Percentiles rank a stretch among this genome's conserved stretches.
These are phyloP conservation scores for Phytophthora syringae DNA, from an alignment of 352 stramenopile species.

Conservation along the genomic window DNA sequence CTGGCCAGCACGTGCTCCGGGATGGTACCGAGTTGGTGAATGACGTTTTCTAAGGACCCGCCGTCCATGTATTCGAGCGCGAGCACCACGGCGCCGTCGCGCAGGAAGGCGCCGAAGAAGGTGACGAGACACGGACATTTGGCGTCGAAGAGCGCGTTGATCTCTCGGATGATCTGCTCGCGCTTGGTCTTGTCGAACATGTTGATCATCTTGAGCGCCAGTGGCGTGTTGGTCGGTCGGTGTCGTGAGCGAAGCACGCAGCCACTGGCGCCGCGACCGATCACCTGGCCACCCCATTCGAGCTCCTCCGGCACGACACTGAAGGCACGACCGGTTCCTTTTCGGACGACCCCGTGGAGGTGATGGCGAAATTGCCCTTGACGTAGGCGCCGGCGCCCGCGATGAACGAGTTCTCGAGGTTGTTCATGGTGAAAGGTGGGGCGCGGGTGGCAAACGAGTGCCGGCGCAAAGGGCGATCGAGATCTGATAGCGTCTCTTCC, in stretches of 20 bases:
- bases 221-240: conserved; percentile 71
- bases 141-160: conserved; percentile 88
- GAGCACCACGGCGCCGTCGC: conserved; percentile 90
- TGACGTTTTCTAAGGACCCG: conserved; percentile 90
- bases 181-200: conserved; percentile 89
- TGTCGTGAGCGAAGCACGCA: conserved; percentile 74
- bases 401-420: conserved; percentile 83
- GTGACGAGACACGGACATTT: conserved; percentile 87
- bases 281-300: conserved; percentile 78
- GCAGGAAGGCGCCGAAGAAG: conserved; percentile 92
- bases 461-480: conserved; percentile 21
- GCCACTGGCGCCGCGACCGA: conserved; percentile 75
- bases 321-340: conserved; percentile 81
- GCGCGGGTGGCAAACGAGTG: conserved; percentile 3
- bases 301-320: conserved; percentile 80
- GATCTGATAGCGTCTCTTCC: conserved; percentile 44
- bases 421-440: conserved; percentile 39
- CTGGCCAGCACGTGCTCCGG: conserved; percentile 89
- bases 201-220: conserved; percentile 91
- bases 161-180: conserved; percentile 89
- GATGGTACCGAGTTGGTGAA: conserved; percentile 82
- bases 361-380: conserved; percentile 86
- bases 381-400: conserved; percentile 75
- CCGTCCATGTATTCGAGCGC: conserved; percentile 95
- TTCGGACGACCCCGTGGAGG: conserved; percentile 79